Base-by-base conservation (phyloP, 2,329 filamentous ascomycete species). In the Fusarium nisikadoi region DNA sequence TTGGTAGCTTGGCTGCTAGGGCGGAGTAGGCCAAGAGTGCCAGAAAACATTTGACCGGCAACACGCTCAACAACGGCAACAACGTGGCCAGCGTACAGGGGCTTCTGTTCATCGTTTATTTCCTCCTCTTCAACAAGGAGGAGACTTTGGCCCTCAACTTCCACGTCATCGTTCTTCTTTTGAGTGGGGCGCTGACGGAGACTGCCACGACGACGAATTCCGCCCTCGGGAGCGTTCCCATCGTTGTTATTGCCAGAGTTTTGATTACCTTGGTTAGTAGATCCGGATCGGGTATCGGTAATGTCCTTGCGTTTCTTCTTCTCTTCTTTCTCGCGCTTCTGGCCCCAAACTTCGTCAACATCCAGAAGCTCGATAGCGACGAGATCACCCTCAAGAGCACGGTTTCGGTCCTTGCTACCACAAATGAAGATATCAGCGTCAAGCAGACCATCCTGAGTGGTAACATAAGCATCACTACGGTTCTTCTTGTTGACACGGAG, bases 231-330 rank as follows among this genome's bases (percentile, higher is more conserved):
- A 58, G 87, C 87, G 75, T 88, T 88, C 65, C 84, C 84, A 45
- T 91, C 89, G 59, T 92, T 91, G 66, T 88, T 88, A 75, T 88
- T 90, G 45, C 85, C 83, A 61, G 86, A 85, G 72, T 88, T 88
- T 80, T 92, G 88, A 77, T 89, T 91, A 70, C 91, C 91, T 72
- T 92, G 92, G 77, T 90, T 93, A 73, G 89, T 92, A 70, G 92
- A 92, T 73, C 92, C 92, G 57, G 90, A 90, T 73, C 95, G 91
- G 65, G 94, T 95, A 80, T 98, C 96, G 38, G 94, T 97, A 66
- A 98, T 97, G 79, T 99, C 96, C 87, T 99, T 99, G 82, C 96
- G 93, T 86, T 98, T 99, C 90, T 99, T 99, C 89, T 99, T 99
- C 82, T 99, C 96, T 84, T 99, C 96, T 82, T 99, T 99, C 83